These are phyloP conservation scores for Perilla frutescens DNA, from an alignment of 257 asterid species.

Conservation along the genomic window DNA sequence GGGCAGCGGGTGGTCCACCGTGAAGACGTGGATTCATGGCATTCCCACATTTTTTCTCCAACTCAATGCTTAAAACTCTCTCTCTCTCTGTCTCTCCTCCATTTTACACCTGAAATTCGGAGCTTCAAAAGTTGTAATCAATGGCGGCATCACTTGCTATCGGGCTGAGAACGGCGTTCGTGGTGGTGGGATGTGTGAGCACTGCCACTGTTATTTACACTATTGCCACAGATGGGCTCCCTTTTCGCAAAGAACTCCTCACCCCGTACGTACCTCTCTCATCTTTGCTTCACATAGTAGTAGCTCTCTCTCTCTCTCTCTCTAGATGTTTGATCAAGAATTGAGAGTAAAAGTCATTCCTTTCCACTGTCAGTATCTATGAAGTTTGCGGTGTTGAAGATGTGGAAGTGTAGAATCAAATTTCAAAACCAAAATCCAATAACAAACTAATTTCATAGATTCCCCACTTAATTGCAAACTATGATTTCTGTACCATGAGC, in stretches of 20 bases:
- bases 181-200: slow-evolving; percentile 55
- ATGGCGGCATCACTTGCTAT: slow-evolving; percentile 59
- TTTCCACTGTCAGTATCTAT: background rate
- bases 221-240: slow-evolving; percentile 66
- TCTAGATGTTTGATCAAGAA: slow-evolving; percentile 2
- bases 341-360: background rate
- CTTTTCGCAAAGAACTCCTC: slow-evolving; percentile 74
- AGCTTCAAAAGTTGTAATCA: slow-evolving; percentile 24
- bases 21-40: slow-evolving; percentile 52
- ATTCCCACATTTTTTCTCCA: slow-evolving; percentile 39
- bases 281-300: no score
- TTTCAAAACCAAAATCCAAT: background rate
- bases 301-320: slow-evolving; percentile 16
- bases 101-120: background rate
- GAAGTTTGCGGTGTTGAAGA: background rate
- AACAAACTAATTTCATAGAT: no score
- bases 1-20: background rate
- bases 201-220: slow-evolving; percentile 70
- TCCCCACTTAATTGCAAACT: background rate
- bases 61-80: background rate
- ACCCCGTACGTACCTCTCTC: slow-evolving; percentile 59
- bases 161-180: slow-evolving; percentile 58
- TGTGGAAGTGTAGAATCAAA: background rate
- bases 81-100: background rate
- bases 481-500: background rate